These are phyloP conservation scores for Fragilariopsis cylindrus DNA, from an alignment of 108 stramenopile species.

Conservation along the genomic window DNA sequence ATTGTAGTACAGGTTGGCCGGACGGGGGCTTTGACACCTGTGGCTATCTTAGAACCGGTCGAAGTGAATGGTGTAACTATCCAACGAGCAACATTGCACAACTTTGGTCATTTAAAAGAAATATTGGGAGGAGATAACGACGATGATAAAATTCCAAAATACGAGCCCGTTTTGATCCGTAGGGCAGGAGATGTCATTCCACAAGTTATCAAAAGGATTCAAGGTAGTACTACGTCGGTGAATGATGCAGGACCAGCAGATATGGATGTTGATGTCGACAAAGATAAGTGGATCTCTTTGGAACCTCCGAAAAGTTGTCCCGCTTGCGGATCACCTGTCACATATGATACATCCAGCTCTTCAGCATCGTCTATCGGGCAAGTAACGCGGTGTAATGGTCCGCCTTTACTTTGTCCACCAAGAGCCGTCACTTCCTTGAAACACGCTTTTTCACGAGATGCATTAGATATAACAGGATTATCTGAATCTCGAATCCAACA, in stretches of 20 bases:
- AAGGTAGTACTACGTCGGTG: background rate
- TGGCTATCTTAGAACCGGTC: slow-evolving; percentile 86
- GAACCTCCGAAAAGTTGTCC: slow-evolving; percentile 66
- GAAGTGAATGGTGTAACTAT: slow-evolving; percentile 86
- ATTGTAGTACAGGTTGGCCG: slow-evolving; percentile 87
- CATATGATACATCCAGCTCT: slow-evolving; percentile 24
- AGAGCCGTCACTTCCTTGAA: slow-evolving; percentile 66
- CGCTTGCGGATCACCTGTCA: slow-evolving; percentile 69
- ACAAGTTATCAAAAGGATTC: slow-evolving; percentile 68
- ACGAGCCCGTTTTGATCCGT: slow-evolving; percentile 62
- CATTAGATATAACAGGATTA: slow-evolving; percentile 77
- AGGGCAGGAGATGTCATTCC: slow-evolving; percentile 93
- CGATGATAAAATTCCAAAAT: slow-evolving; percentile 8
- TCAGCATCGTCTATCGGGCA: slow-evolving; percentile 47
- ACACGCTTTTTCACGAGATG: slow-evolving; percentile 78
- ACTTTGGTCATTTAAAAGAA: slow-evolving; percentile 77
- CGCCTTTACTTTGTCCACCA: slow-evolving; percentile 72
- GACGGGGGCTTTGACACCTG: slow-evolving; percentile 92
- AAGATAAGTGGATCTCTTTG: slow-evolving; percentile 46
- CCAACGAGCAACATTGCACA: slow-evolving; percentile 89
- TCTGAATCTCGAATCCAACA: slow-evolving; percentile 71
- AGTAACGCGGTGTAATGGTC: slow-evolving; percentile 77
- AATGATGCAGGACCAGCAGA: background rate
- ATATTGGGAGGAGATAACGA: slow-evolving; percentile 35
- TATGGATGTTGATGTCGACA: background rate